These are phyloP conservation scores for Russula olivacea DNA, from an alignment of 768 basidiomycete species.

Conservation along the genomic window DNA sequence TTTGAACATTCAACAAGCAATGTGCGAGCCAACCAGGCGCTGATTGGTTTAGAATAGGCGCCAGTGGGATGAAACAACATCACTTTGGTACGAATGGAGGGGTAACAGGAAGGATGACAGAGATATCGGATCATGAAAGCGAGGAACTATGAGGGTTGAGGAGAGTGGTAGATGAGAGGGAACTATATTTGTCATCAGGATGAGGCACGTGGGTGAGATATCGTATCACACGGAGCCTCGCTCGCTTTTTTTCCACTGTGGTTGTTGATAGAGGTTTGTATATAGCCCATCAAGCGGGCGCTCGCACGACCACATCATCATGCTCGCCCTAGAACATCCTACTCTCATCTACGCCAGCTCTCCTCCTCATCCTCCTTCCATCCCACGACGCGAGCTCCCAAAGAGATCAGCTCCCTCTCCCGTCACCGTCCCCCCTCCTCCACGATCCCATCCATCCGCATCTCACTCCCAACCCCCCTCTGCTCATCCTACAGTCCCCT, in stretches of 20 bases:
- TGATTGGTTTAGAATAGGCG: neutral
- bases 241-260: neutral
- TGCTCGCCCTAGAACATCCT: slow-evolving; percentile 50
- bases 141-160: no score
- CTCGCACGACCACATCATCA: slow-evolving; percentile 25
- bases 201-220: slow-evolving; percentile 5
- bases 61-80: neutral
- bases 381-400: slow-evolving; percentile 10
- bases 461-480: slow-evolving; percentile 26
- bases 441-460: slow-evolving; percentile 24
- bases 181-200: neutral
- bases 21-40: neutral
- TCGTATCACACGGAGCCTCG: slow-evolving; percentile 1
- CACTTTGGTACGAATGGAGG: no score
- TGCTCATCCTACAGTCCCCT: slow-evolving; percentile 29
- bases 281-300: slow-evolving; percentile 2
- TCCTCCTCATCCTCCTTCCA: slow-evolving; percentile 12
- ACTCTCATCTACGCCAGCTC: slow-evolving; percentile 21
- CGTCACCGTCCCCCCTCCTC: slow-evolving; percentile 1
- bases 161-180: neutral
- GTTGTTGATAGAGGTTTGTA: neutral
- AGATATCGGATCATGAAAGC: neutral
- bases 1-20: neutral
- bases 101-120: neutral
- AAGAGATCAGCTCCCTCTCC: slow-evolving; percentile 16